Evolutionary conservation across 805 yeast genomes (phyloP).

Genomic region (Millerozyma miso): DNA sequence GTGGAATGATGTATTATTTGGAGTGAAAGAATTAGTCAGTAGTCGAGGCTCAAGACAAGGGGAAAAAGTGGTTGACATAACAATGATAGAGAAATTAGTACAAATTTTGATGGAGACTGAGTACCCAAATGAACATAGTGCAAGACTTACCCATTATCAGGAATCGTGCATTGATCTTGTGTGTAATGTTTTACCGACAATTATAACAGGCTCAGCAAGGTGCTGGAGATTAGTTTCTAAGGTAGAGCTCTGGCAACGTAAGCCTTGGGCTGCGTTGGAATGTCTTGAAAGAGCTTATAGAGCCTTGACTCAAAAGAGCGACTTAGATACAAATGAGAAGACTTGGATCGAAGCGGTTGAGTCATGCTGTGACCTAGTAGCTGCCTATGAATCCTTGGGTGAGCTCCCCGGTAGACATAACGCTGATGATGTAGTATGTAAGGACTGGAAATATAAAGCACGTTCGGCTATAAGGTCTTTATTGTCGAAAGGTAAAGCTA

Average conservation of each 20-base stretch:
- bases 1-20: constrained; percentile 84
- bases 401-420: constrained; percentile 74
- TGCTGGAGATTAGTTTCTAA: constrained; percentile 82
- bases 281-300: constrained; percentile 85
- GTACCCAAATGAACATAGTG: constrained; percentile 37
- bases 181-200: constrained; percentile 62
- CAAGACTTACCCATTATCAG: constrained; percentile 58
- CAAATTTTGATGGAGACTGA: constrained; percentile 56
- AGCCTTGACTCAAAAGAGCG: constrained; percentile 62
- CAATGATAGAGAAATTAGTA: constrained; percentile 69
- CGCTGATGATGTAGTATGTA: constrained; percentile 81
- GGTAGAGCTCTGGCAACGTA: constrained; percentile 80
- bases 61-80: constrained; percentile 67
- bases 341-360: constrained; percentile 80
- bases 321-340: constrained; percentile 53
- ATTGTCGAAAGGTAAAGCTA: constrained; percentile 70
- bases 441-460: constrained; percentile 88
- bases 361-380: constrained; percentile 70
- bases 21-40: constrained; percentile 60
- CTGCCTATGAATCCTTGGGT: constrained; percentile 87
- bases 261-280: constrained; percentile 85
- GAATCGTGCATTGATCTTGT: constrained; percentile 64
- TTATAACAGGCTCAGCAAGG: constrained; percentile 62
- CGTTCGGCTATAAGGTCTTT: constrained; percentile 66
- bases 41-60: constrained; percentile 53